A percentile compares a stretch with the other conserved stretches of the same genome.
phyloP scores from a whole-genome alignment of 2,329 filamentous ascomycete genomes.

The Rugonectria rugulosa region DNA sequence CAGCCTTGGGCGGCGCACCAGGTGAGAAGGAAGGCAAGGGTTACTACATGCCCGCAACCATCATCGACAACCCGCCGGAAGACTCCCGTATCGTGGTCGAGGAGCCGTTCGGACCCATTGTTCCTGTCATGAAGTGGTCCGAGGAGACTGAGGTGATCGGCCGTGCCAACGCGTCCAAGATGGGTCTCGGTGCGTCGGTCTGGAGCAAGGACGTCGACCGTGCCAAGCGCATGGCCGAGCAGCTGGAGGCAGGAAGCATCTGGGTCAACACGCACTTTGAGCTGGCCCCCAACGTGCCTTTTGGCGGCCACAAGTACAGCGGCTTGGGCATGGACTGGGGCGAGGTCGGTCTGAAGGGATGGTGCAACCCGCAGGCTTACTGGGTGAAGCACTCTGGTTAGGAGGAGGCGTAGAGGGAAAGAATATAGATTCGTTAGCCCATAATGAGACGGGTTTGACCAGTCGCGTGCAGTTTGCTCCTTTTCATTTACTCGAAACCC shows the following conservation, averaged over 20 bases:
- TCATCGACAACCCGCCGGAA: slow-evolving; percentile 67
- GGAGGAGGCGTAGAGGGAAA: background rate
- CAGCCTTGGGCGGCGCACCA: slow-evolving; percentile 42
- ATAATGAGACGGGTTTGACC: too few relatives aligned
- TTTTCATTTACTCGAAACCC: too few relatives aligned
- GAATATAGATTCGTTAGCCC: background rate
- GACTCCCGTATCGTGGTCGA: slow-evolving; percentile 62
- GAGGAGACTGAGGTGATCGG: slow-evolving; percentile 66
- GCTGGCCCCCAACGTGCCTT: slow-evolving; percentile 48
- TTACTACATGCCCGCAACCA: slow-evolving; percentile 65
- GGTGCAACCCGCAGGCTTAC: slow-evolving; percentile 21
- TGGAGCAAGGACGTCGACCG: slow-evolving; percentile 61
- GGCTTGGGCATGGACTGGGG: slow-evolving; percentile 58
- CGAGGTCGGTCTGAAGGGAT: slow-evolving; percentile 27
- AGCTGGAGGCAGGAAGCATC: slow-evolving; percentile 64
- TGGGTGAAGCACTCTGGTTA: slow-evolving; percentile 17
- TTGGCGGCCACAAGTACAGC: slow-evolving; percentile 60
- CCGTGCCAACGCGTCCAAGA: slow-evolving; percentile 60
- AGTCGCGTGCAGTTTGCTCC: too few relatives aligned
- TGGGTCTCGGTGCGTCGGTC: slow-evolving; percentile 64
- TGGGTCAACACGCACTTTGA: slow-evolving; percentile 65
- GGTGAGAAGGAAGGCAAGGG: slow-evolving; percentile 47
- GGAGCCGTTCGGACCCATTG: slow-evolving; percentile 65
- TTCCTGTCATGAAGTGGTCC: slow-evolving; percentile 68
- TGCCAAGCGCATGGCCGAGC: slow-evolving; percentile 59